Conservation (phyloP, 202 grass and related monocot genomes). For the Zoysia matrella region DNA sequence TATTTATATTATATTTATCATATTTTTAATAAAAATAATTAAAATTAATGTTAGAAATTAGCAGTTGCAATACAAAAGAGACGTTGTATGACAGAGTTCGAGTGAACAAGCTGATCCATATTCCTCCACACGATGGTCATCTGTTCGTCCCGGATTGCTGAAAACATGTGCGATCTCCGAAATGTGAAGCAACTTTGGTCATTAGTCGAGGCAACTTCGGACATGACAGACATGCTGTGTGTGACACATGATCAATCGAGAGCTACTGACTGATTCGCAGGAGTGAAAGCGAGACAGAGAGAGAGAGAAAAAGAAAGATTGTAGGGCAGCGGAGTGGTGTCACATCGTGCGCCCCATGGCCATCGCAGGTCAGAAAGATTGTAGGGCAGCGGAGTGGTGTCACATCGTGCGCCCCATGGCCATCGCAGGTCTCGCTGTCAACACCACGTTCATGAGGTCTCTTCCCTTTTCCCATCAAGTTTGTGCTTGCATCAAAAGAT, state of each 20-base stretch:
- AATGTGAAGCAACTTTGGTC: constrained; percentile 17
- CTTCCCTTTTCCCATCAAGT: background rate
- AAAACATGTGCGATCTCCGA: background rate
- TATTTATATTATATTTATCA: too few species aligned
- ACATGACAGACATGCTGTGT: constrained; percentile 13
- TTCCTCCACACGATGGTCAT: background rate
- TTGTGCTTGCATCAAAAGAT: too few species aligned
- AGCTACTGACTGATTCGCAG: constrained; percentile 1
- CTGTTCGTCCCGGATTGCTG: background rate
- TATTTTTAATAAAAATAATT: too few species aligned
- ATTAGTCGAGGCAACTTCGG: constrained; percentile 10
- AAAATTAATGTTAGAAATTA: too few species aligned
- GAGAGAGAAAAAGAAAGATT: background rate
- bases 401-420: constrained; percentile 21
- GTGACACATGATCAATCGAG: background rate
- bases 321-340: constrained; percentile 27
- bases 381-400: constrained; percentile 27
- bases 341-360: constrained; percentile 21
- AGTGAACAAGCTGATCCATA: too few species aligned
- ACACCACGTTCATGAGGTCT: background rate
- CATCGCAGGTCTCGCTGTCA: background rate
- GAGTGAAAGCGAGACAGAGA: background rate
- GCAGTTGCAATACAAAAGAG: background rate
- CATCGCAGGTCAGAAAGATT: background rate
- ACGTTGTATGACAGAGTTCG: too few species aligned